phyloP scores from a whole-genome alignment of 2,329 filamentous ascomycete species.

The Colletotrichum orchidophilum region DNA sequence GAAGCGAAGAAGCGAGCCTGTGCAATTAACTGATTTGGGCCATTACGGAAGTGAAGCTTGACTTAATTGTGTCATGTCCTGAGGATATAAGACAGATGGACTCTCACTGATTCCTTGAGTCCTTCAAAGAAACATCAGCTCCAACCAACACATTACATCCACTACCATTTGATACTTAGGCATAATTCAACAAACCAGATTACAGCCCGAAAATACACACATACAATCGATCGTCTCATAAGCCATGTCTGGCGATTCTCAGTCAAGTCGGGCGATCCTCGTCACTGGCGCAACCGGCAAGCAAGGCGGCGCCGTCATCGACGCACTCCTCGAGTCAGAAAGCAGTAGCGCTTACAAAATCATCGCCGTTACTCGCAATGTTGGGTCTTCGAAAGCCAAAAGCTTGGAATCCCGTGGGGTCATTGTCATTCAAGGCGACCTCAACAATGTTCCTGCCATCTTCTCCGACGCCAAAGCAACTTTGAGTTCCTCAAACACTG shows the following conservation, averaged over 20 bases:
- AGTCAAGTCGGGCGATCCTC: slow-evolving; percentile 35
- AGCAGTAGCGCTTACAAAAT: slow-evolving; percentile 17
- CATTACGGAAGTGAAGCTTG: not conserved
- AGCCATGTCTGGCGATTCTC: not conserved
- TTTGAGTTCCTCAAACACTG: not conserved
- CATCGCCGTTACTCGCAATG: slow-evolving; percentile 64
- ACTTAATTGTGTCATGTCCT: not conserved
- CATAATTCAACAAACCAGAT: not conserved
- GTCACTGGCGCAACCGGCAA: slow-evolving; percentile 49
- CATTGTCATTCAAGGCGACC: slow-evolving; percentile 55
- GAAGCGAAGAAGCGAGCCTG: not conserved
- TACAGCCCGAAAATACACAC: not conserved
- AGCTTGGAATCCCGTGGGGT: slow-evolving; percentile 44
- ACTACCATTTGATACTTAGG: too few species aligned
- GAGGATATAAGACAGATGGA: not conserved
- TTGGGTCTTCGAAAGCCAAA: slow-evolving; percentile 52
- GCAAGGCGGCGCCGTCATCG: slow-evolving; percentile 46
- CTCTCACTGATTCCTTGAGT: not conserved
- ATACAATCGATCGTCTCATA: not conserved
- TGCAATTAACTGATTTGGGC: not conserved
- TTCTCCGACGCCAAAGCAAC: slow-evolving; percentile 45
- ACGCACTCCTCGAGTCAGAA: slow-evolving; percentile 39
- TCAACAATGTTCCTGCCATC: slow-evolving; percentile 56
- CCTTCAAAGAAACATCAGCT: not conserved
- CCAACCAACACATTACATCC: not conserved